Conservation (phyloP, 768 basidiomycete genomes). For the Suillus variegatus region DNA sequence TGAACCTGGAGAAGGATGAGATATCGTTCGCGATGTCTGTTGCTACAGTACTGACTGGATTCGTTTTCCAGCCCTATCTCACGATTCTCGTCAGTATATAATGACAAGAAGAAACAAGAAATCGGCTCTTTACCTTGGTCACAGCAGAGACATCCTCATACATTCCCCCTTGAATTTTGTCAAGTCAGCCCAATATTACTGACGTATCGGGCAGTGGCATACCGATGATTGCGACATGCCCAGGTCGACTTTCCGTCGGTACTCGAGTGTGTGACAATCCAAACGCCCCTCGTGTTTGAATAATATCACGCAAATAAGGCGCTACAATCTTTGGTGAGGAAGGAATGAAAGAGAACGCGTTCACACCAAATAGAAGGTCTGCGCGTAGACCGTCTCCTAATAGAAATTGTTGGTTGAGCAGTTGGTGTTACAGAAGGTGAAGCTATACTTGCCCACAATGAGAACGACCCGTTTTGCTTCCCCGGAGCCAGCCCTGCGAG, state of each 20-base stretch:
- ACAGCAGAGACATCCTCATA: conserved; percentile 90
- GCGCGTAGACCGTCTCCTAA: conserved; percentile 83
- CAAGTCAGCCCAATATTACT: conserved; percentile 10
- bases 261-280: conserved; percentile 86
- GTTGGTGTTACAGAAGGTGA: background rate
- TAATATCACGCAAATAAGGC: conserved; percentile 71
- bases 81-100: background rate
- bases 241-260: conserved; percentile 86
- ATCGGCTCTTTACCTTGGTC: conserved; percentile 57
- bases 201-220: conserved; percentile 11
- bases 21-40: background rate
- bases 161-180: conserved; percentile 67
- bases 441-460: conserved; percentile 61
- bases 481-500: conserved; percentile 44
- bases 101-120: background rate
- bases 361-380: conserved; percentile 69
- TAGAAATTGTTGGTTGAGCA: conserved; percentile 3
- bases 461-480: conserved; percentile 76
- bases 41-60: conserved; percentile 52
- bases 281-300: conserved; percentile 68
- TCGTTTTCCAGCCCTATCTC: conserved; percentile 79
- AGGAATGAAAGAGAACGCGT: conserved; percentile 54
- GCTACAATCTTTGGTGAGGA: conserved; percentile 63
- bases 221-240: conserved; percentile 89
- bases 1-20: conserved; percentile 45